phyloP scores from a whole-genome alignment of 768 basidiomycete species.

The Pleurotus eryngii region DNA sequence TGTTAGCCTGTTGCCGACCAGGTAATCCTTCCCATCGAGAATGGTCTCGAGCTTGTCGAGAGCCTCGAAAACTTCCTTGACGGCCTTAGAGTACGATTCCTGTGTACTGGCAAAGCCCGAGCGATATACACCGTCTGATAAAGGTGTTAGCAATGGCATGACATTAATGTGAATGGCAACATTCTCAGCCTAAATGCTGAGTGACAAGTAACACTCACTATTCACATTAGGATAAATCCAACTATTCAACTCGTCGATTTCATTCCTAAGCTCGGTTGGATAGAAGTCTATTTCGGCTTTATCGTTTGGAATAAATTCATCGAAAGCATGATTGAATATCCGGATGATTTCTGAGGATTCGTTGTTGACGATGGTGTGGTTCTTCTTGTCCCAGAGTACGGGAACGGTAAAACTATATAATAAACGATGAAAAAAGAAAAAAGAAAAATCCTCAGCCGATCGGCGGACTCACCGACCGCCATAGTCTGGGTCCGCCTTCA shows the following conservation, averaged over 20 bases:
- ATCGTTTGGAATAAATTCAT: slow-evolving; percentile 64
- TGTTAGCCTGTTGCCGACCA: slow-evolving; percentile 80
- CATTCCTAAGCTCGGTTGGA: slow-evolving; percentile 61
- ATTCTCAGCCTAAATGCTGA: no score
- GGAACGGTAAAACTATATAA: slow-evolving; percentile 76
- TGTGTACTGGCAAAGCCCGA: slow-evolving; percentile 84
- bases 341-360: slow-evolving; percentile 95
- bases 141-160: not conserved
- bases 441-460: not conserved
- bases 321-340: slow-evolving; percentile 85
- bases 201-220: slow-evolving; percentile 43
- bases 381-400: slow-evolving; percentile 90
- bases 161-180: not conserved
- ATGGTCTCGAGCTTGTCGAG: slow-evolving; percentile 81
- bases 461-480: slow-evolving; percentile 50
- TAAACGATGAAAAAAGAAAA: not conserved
- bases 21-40: slow-evolving; percentile 74
- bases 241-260: slow-evolving; percentile 83
- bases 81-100: slow-evolving; percentile 75
- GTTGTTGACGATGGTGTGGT: slow-evolving; percentile 88
- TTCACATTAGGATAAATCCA: slow-evolving; percentile 88
- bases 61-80: slow-evolving; percentile 68
- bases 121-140: slow-evolving; percentile 76
- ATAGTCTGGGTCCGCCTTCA: slow-evolving; percentile 71
- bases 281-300: slow-evolving; percentile 73